Evolutionary conservation across 148 eudicot genomes (phyloP), one percentile per base, ranked within the genome.

Genomic region (Diospyros lotus): DNA sequence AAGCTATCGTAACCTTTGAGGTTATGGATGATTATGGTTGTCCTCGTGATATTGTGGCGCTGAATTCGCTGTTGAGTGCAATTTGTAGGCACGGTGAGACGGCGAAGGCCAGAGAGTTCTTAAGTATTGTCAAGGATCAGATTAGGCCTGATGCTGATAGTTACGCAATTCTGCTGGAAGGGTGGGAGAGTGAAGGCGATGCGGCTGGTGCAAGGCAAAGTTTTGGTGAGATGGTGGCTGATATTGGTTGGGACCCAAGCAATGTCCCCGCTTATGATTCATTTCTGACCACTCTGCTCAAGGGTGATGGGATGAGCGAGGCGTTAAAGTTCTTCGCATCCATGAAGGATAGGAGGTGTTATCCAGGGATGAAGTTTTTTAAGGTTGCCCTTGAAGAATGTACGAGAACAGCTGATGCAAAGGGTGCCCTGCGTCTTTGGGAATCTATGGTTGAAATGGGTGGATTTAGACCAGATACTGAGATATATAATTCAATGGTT

Each of bases 151-250:
- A 89, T 85, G 75, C 73, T 4, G 97, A 88, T 75, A 85, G 91
- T 2, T 94, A 84, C 78, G 93, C 91, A 0, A 87, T 94, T 52
- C 79, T 94, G 85, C 81, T 94, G 56, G 94, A 94, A 79, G 98
- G 98, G 58, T 94, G 87, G 84, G 97, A 94, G 85, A 86, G 18
- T 10, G 98, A 89, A 73, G 83, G 86, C 74, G 75, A 89, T 79
- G 85, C 80, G 48, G 75, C 2, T 53, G 62, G 75, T 78, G 89
- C 97, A 58, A 84, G 83, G 85, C 40, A 56, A 13, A 86, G 86
- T 72, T 94, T 89, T 74, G 78, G 68, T 3, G 91, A 91, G 40
- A 88, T 93, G 98, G 87, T 88, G 78, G 9, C 1, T 1, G 89
- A 85, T 52, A 64, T 90, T 2, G 95, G 95, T 1, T 88, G 95